phyloP scores from a whole-genome alignment of 306 rosid species.

The Cucurbita moschata region DNA sequence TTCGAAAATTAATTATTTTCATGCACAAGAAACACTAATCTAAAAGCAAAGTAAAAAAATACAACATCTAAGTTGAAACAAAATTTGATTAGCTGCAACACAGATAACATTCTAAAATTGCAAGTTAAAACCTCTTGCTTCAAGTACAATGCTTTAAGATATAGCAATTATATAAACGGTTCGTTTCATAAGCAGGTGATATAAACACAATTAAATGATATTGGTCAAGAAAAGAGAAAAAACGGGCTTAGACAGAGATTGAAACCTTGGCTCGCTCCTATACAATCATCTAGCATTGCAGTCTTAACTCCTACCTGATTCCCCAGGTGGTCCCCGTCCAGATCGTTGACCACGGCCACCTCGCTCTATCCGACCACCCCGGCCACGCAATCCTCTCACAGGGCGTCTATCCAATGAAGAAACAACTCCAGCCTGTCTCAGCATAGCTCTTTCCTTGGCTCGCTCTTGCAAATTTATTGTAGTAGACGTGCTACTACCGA shows the following conservation, averaged over 20 bases:
- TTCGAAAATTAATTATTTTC: neutral
- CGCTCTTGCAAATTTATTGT: constrained; percentile 53
- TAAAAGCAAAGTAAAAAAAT: neutral
- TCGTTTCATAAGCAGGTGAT: neutral
- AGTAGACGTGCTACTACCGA: constrained; percentile 18
- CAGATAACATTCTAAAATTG: neutral
- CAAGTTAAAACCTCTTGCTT: neutral
- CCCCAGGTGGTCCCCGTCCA: constrained; percentile 36
- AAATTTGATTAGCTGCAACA: no score
- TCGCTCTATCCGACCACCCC: constrained; percentile 19
- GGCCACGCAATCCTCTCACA: constrained; percentile 32
- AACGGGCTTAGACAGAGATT: neutral
- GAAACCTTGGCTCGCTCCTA: neutral
- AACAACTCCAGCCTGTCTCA: constrained; percentile 53
- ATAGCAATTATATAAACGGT: neutral
- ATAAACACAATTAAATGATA: neutral
- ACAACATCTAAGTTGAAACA: neutral
- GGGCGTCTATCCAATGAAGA: constrained; percentile 37
- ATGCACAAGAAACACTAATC: neutral
- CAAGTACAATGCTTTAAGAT: neutral
- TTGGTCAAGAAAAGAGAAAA: neutral
- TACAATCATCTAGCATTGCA: neutral
- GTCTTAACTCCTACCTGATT: constrained; percentile 7
- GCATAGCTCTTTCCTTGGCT: constrained; percentile 48
- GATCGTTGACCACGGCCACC: constrained; percentile 38